Evolutionary conservation across 2,329 filamentous ascomycete species (phyloP), one percentile per base, ranked within the genome.

Genomic region (Alternaria sp.): DNA sequence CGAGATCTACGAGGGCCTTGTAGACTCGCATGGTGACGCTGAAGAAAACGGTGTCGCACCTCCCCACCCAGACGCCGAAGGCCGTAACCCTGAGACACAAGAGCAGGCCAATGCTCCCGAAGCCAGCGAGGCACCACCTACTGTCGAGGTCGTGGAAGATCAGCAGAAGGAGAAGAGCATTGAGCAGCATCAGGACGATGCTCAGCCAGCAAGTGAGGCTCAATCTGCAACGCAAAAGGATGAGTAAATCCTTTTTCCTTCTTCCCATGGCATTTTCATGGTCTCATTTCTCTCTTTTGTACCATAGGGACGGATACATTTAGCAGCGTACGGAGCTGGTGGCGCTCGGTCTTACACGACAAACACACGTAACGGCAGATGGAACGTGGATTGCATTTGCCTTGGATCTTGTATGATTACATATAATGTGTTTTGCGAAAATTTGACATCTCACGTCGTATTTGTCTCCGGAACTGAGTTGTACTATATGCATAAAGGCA

Each of bases 1-100:
- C 69, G 92, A 96, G 76, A 81, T 97, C n/a, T 78, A 80, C 57
- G 81, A 84, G 59, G 81, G 78, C 20, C 71, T 83, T 21, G 78
- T 81, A 7, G 79, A 79, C 15, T 73, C 75, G 12, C 74, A 75
- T 43, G 77, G 71, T n/a, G 72, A 64, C 6, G 72, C 70, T 3
- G 75, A 77, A 47, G 72, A 71, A 30, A 63, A 69, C 20, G 78
- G 77, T 21, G 81, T 80, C 64, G 86, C 83, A 55, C 86, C 84
- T 49, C 83, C 84, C 64, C 87, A 88, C 72, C 86, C 86, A 2
- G 86, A 88, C 71, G 84, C 83, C 3, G 83, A 89, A 68, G 87
- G 86, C 30, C 65, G 84, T 58, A 87, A 89, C 66, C 87, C 87
- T 1, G 85, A 86, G 69, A 89, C 87, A 11, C 79, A 80, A 23